Base-by-base conservation (phyloP, 768 basidiomycete genomes). In the Tricholoma sp. region DNA sequence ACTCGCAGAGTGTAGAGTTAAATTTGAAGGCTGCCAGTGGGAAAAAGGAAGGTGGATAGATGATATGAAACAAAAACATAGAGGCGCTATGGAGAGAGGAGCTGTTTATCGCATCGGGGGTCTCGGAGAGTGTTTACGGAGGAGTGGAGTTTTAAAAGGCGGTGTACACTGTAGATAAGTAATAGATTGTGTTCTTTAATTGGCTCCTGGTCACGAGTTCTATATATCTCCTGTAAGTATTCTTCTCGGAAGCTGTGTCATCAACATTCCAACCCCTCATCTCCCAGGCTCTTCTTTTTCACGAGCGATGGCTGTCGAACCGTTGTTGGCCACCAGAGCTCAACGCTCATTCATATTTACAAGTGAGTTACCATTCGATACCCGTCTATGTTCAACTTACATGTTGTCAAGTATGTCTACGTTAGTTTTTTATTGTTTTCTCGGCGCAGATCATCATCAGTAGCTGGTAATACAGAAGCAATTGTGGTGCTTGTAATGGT, bases 401-500 rank as follows among this genome's bases (percentile, higher is more conserved):
- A 51, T 59, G 63, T 15, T 37, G 31, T 64, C 18, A 53, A 85
- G 85, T 84, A 55, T 72, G 77, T 57, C 68, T 83, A 63, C 86
- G 88, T 89, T 56, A 77, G 86, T 80, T 15, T 44, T 50, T 17
- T 42, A 29, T 17, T 44, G 28, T 20, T 41, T 39, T 32, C n/a
- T 18, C 33, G 32, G 29, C 15, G 6, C 45, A 33, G 12, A 34
- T 51, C 12, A 39, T 61, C 37, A 62, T 12, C 42, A 28, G 10
- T 39, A 6, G 29, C 18, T 37, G 13, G n/a, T 60, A 13, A 15
- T 62, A 47, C 66, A 92, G 90, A 93, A 75, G 90, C 87, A 1
- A 71, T 88, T 48, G 76, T 85, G 7, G 89, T 94, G 33, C 74
- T 92, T 49, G 77, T 80, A 9, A 85, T 93, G 84, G 85, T 93